Evolutionary conservation across 768 basidiomycete genomes (phyloP).

Genomic region (Tricholoma sp.): DNA sequence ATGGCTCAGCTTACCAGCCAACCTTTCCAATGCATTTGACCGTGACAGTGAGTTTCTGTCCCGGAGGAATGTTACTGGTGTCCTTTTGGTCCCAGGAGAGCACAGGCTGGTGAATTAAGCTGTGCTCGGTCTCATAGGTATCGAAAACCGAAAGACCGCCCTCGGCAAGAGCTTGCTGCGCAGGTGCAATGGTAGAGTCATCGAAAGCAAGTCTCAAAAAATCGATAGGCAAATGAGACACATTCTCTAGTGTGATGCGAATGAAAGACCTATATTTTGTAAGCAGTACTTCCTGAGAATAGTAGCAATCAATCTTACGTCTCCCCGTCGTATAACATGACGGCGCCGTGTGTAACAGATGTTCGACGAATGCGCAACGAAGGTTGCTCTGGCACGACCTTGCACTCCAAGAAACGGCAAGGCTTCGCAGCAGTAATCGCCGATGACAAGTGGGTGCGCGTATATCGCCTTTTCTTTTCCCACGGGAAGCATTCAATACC

Average conservation of each 20-base stretch:
- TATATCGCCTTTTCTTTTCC: constrained; percentile 44
- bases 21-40: constrained; percentile 85
- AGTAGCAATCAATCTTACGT: constrained; percentile 42
- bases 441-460: constrained; percentile 18
- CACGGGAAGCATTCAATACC: constrained; percentile 71
- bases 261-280: constrained; percentile 60
- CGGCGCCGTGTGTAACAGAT: constrained; percentile 87
- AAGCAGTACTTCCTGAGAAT: not conserved
- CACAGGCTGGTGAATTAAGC: constrained; percentile 69
- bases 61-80: constrained; percentile 52
- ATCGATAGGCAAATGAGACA: constrained; percentile 76
- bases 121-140: constrained; percentile 86
- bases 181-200: constrained; percentile 79
- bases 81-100: constrained; percentile 71
- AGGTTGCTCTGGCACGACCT: constrained; percentile 85
- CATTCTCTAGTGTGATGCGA: constrained; percentile 86
- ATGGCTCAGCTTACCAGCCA: constrained; percentile 67
- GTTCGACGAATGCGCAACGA: constrained; percentile 80
- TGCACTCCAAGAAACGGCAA: constrained; percentile 67
- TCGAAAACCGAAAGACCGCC: constrained; percentile 79
- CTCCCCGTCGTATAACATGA: constrained; percentile 96
- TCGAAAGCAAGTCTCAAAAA: constrained; percentile 86
- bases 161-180: constrained; percentile 73
- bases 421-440: constrained; percentile 16
- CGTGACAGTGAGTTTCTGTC: constrained; percentile 62